Percentiles rank a stretch among this genome's conserved stretches.
phyloP scores from a whole-genome alignment of 768 basidiomycete genomes.

The Suillus ampliporus region DNA sequence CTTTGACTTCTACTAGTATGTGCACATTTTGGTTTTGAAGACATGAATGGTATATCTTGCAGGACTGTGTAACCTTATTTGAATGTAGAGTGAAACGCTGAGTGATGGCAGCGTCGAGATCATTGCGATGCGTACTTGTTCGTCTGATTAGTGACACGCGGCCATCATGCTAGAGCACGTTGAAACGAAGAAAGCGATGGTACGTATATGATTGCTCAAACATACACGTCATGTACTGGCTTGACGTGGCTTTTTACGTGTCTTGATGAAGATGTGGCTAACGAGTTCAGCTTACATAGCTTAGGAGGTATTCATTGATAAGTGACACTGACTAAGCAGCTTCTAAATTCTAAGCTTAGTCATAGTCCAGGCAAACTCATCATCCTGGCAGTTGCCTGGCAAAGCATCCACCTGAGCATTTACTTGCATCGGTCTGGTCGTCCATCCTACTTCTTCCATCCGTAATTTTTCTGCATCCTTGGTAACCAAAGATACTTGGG shows the following conservation, averaged over 20 bases:
- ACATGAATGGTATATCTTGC: neutral
- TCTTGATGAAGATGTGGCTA: neutral
- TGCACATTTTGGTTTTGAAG: neutral
- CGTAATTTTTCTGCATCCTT: neutral
- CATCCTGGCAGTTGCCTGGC: slow-evolving; percentile 4
- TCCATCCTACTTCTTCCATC: neutral
- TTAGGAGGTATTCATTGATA: no score
- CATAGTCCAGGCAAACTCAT: slow-evolving; percentile 9
- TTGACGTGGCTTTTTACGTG: neutral
- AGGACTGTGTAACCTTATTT: neutral
- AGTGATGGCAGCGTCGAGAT: no score
- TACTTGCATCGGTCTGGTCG: neutral
- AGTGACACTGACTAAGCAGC: neutral
- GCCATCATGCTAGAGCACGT: no score
- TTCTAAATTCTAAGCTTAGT: slow-evolving; percentile 1
- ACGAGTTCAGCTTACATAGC: neutral
- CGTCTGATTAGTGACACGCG: neutral
- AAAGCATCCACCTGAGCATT: slow-evolving; percentile 10
- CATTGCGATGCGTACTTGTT: neutral
- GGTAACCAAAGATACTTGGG: slow-evolving; percentile 4
- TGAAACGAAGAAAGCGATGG: no score
- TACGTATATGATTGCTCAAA: no score
- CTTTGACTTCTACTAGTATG: neutral
- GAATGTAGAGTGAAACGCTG: no score
- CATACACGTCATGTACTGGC: neutral